Evolutionary conservation across 2,329 filamentous ascomycete genomes (phyloP).

Genomic region (Xylaria sp.): DNA sequence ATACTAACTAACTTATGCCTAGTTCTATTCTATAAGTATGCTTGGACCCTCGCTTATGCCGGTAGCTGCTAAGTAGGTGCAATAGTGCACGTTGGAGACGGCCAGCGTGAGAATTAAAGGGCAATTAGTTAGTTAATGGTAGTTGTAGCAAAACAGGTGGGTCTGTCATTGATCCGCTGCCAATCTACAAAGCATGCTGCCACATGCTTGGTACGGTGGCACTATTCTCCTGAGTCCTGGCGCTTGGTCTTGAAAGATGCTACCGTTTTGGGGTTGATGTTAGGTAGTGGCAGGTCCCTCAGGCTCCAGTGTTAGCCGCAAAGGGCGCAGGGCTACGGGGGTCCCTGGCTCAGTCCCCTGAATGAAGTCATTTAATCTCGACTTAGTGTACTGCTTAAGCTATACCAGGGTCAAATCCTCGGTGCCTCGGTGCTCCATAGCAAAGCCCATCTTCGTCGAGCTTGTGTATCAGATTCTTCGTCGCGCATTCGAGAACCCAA

Average conservation of each 20-base stretch:
- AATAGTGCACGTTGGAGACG: neutral
- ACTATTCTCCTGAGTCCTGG: neutral
- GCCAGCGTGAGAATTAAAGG: neutral
- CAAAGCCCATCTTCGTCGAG: neutral
- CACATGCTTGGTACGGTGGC: no score
- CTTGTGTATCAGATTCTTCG: constrained; percentile 7
- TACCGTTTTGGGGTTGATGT: constrained; percentile 9
- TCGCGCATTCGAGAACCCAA: neutral
- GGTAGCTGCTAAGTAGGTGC: neutral
- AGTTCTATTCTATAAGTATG: neutral
- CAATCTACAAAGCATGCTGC: neutral
- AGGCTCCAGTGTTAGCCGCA: constrained; percentile 10
- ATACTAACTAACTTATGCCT: no score
- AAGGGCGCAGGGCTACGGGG: neutral
- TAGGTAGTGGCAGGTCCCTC: no score
- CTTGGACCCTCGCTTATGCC: neutral
- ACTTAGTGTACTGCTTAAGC: no score
- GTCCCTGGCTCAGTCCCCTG: neutral
- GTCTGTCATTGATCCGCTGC: neutral
- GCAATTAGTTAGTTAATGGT: no score
- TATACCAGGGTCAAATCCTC: constrained; percentile 1
- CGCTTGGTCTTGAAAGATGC: constrained; percentile 7
- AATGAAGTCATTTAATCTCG: constrained; percentile 10
- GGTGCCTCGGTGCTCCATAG: neutral
- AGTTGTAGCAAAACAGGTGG: constrained; percentile 1